These are phyloP conservation scores for Prunus campanulata DNA, from an alignment of 306 rosid genomes.

Conservation along the genomic window DNA sequence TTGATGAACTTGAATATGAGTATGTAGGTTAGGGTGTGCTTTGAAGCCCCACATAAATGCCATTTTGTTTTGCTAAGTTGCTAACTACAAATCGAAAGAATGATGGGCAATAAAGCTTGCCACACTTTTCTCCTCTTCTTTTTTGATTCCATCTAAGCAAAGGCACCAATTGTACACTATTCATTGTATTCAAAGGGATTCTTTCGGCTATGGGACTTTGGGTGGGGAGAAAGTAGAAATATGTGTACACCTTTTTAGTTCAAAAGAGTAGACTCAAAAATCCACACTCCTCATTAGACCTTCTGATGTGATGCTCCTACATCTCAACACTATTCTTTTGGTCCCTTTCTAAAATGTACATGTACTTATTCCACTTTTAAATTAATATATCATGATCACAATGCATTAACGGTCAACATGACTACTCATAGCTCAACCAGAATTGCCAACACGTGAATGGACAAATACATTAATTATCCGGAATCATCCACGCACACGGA, in stretches of 20 bases:
- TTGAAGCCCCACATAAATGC: neutral
- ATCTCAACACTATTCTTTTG: neutral
- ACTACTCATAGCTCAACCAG: too few species aligned
- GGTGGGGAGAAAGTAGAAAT: slow-evolving; percentile 28
- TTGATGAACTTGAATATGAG: neutral
- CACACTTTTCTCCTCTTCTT: neutral
- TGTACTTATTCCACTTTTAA: neutral
- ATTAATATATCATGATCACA: too few species aligned
- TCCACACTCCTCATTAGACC: neutral
- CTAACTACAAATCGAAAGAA: neutral
- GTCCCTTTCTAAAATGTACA: neutral
- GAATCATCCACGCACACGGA: too few species aligned
- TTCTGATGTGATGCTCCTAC: slow-evolving; percentile 14
- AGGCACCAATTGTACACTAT: neutral
- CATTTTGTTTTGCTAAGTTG: neutral
- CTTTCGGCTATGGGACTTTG: slow-evolving; percentile 24
- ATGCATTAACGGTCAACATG: neutral
- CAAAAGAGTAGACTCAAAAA: slow-evolving; percentile 18
- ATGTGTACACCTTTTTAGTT: neutral
- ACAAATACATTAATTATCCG: too few species aligned
- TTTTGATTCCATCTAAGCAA: slow-evolving; percentile 8
- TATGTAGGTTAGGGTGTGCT: neutral
- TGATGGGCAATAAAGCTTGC: slow-evolving; percentile 19
- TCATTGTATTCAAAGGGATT: slow-evolving; percentile 11
- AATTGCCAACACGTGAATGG: too few species aligned